Base-by-base conservation (phyloP, 1,284 basidiomycete genomes). In the Rhodotorula glutinis region DNA sequence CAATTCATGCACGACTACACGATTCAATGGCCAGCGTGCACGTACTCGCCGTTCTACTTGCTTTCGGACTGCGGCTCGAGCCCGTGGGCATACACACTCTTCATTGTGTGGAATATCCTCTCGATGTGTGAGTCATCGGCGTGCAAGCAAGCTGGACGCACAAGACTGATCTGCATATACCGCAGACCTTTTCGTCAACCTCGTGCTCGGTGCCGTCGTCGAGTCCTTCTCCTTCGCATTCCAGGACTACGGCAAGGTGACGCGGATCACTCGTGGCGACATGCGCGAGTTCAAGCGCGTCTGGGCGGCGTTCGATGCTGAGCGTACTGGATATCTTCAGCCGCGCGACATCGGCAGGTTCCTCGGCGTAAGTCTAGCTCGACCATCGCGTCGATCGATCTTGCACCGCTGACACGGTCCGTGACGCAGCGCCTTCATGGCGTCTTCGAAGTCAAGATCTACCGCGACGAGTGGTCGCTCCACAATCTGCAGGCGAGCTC, bases 31-130 rank as follows among this genome's bases (percentile, higher is more conserved):
- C 70, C 70, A 4, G 43, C 59, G 23, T 98, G 95, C 78, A 94
- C 91, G 1, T 76, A 79, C 13, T 63, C 78, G n/a, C 59, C 62
- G 13, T 87, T 87, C 75, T 83, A 84, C 73, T 80, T 85, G 11
- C 83, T 88, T 41, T 89, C 90, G 0, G 95, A 98, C 79, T 98
- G 95, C 75, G 95, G 95, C 19, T 94, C 90, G 74, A 79, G 84
- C 13, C 82, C 82, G 7, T 96, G 93, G 88, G 88, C 94, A 0
- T 94, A 88, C 77, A 82, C 85, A 1, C 81, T 98, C 38, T 98
- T 97, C 81, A 96, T 97, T 74, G 85, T 89, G 0, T 98, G 95
- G 95, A 98, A 98, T 78, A 82, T 98, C 49, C 82, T 98, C 57
- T 94, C 91, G 83, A 97, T 97, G 91, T 67, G 62, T 61, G 25